Conservation (phyloP, 495 filamentous ascomycete species). For the Aspergillus mulundensis region DNA sequence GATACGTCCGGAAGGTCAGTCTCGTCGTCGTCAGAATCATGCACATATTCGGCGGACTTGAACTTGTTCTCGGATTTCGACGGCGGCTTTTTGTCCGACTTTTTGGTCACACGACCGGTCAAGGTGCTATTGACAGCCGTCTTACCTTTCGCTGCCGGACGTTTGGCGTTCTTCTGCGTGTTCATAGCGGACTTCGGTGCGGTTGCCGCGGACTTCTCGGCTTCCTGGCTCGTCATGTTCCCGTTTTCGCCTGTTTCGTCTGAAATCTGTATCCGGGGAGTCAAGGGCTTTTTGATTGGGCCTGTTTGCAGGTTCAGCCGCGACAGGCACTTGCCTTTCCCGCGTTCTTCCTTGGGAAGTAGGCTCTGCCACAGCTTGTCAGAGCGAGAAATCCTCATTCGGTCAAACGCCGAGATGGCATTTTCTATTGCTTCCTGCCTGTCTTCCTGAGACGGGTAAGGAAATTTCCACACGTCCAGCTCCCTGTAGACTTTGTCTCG, state of each 20-base stretch:
- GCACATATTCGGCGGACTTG: slow-evolving; percentile 72
- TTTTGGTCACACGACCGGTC: slow-evolving; percentile 50
- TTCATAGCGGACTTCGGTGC: slow-evolving; percentile 50
- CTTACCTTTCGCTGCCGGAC: slow-evolving; percentile 53
- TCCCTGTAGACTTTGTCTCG: slow-evolving; percentile 74
- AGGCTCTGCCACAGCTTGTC: slow-evolving; percentile 80
- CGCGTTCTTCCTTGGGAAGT: slow-evolving; percentile 68
- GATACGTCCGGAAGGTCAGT: slow-evolving; percentile 44
- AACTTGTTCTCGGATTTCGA: slow-evolving; percentile 44
- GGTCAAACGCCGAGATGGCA: slow-evolving; percentile 78
- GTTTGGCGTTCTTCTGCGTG: slow-evolving; percentile 57
- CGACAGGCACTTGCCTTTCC: slow-evolving; percentile 76
- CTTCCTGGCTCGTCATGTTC: slow-evolving; percentile 48
- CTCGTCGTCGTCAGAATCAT: slow-evolving; percentile 72
- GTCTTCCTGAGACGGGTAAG: slow-evolving; percentile 61
- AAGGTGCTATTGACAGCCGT: slow-evolving; percentile 45
- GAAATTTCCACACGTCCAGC: slow-evolving; percentile 75
- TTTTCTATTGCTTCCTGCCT: slow-evolving; percentile 78
- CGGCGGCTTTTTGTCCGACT: slow-evolving; percentile 44
- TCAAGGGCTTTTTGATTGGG: slow-evolving; percentile 46
- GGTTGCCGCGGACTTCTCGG: slow-evolving; percentile 44
- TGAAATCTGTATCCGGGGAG: slow-evolving; percentile 54
- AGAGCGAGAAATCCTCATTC: slow-evolving; percentile 63
- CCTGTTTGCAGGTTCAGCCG: slow-evolving; percentile 61
- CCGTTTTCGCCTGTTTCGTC: slow-evolving; percentile 45